Base-by-base conservation (phyloP, 2,329 filamentous ascomycete genomes). In the Malbranchea cinnamomea region DNA sequence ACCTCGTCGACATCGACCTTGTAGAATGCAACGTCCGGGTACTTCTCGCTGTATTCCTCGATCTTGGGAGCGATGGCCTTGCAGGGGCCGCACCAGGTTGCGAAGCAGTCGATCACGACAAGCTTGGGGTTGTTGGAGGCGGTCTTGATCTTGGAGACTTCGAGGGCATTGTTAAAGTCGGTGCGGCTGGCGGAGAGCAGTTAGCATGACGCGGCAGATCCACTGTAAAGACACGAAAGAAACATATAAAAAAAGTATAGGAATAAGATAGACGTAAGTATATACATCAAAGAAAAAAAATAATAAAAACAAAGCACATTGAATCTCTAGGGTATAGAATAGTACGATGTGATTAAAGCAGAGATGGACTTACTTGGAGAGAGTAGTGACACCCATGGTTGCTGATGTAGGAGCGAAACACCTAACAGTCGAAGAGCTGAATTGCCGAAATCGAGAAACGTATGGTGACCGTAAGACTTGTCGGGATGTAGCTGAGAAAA, bases 41-140 rank as follows among this genome's bases (percentile, higher is more conserved):
- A 63, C 26, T 59, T 55, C 31, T 62, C 56, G 35, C 64, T 66
- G 32, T 69, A 55, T 40, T 62, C 51, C 32, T 61, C 59, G 44
- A 68, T 61, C 37, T 62, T 51, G 17, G 66, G 66, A 3, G 59
- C 58, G 32, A 71, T 65, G 19, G 59, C 54, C 43, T 66, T 66
- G 56, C 67, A 71, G 16, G 67, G 67, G 2, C 65, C 65, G 45
- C 67, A 69, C 65, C 67, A 71, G 38, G 61, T 60, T 9, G 63
- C 63, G 45, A 62, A 64, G 56, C 64, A 66, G 47, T 67, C 63
- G 44, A 63, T 54, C 32, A 67, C 53, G 32, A 60, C 56, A 39
- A 82, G 60, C 15, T 50, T 54, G 39, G 65, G 52, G 33, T 63
- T 57, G 32, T 56, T 53, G 40, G 79, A 56, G 31, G 65, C 65